phyloP scores from a whole-genome alignment of 2,329 filamentous ascomycete species.

The Biscogniauxia mediterranea region DNA sequence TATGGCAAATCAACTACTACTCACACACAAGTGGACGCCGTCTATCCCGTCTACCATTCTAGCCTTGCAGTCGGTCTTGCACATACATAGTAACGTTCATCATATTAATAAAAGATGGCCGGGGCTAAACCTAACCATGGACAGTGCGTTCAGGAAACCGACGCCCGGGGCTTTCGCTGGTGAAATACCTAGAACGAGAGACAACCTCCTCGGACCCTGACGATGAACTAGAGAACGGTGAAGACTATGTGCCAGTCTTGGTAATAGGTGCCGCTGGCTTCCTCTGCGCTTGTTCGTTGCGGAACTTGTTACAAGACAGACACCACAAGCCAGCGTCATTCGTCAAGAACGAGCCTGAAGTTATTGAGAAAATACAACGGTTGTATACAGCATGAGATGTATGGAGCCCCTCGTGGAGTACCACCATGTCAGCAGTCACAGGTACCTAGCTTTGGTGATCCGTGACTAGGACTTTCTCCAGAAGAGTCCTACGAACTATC shows the following conservation, averaged over 20 bases:
- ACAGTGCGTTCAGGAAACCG: slow-evolving; percentile 1
- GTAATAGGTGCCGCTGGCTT: background rate
- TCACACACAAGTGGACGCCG: too few species aligned
- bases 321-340: background rate
- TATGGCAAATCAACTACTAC: too few species aligned
- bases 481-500: background rate
- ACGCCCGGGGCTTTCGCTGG: background rate
- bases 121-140: background rate
- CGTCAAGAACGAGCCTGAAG: background rate
- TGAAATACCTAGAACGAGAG: background rate
- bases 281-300: background rate
- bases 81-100: too few species aligned
- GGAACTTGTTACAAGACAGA: background rate
- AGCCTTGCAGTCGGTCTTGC: too few species aligned
- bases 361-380: too few species aligned
- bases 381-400: too few species aligned
- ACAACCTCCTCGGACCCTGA: background rate
- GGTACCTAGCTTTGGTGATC: too few species aligned
- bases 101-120: slow-evolving; percentile 41
- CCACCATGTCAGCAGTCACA: too few species aligned
- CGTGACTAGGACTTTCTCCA: too few species aligned
- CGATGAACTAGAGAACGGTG: background rate
- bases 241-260: background rate
- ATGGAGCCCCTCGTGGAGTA: too few species aligned
- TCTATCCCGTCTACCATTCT: too few species aligned